Percentiles rank a stretch among this genome's conserved stretches.
phyloP scores from a whole-genome alignment of 2,329 filamentous ascomycete genomes.

The Epichloe coenophiala region DNA sequence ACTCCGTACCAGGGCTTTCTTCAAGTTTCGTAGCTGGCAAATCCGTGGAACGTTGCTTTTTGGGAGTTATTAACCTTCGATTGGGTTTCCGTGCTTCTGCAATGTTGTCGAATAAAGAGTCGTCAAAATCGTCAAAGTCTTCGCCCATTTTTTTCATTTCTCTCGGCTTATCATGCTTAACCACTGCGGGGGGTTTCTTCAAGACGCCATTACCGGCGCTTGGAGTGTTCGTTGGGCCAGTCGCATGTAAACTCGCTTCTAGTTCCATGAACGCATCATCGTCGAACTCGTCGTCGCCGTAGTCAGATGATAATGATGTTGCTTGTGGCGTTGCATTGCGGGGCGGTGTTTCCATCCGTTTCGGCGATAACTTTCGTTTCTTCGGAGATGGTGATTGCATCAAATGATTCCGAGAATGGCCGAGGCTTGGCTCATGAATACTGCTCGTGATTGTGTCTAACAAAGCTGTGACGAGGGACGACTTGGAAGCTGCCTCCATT shows the following conservation, averaged over 20 bases:
- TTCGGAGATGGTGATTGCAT: slow-evolving; percentile 31
- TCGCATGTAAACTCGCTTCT: slow-evolving; percentile 27
- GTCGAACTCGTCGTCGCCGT: slow-evolving; percentile 44
- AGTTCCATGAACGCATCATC: slow-evolving; percentile 45
- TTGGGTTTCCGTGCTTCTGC: slow-evolving; percentile 7
- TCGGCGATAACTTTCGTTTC: slow-evolving; percentile 20
- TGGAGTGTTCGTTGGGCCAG: slow-evolving; percentile 5
- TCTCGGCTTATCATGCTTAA: not conserved
- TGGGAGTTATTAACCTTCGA: slow-evolving; percentile 4
- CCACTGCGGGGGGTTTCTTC: not conserved
- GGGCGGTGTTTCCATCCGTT: slow-evolving; percentile 12
- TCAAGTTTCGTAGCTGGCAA: slow-evolving; percentile 3
- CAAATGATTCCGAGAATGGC: slow-evolving; percentile 15
- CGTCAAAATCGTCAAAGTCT: slow-evolving; percentile 55
- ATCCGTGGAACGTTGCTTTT: slow-evolving; percentile 4
- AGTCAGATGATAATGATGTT: slow-evolving; percentile 28
- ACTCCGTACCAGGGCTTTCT: slow-evolving; percentile 17
- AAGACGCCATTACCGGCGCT: slow-evolving; percentile 19
- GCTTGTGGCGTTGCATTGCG: slow-evolving; percentile 6
- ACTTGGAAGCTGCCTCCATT: slow-evolving; percentile 38
- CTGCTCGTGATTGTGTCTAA: slow-evolving; percentile 50
- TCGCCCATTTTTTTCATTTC: slow-evolving; percentile 15
- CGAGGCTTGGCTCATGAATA: slow-evolving; percentile 29
- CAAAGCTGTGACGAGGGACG: slow-evolving; percentile 46
- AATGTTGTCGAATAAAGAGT: slow-evolving; percentile 41